Conservation (phyloP, 2,329 filamentous ascomycete genomes). For the Harringtonia aguacate region DNA sequence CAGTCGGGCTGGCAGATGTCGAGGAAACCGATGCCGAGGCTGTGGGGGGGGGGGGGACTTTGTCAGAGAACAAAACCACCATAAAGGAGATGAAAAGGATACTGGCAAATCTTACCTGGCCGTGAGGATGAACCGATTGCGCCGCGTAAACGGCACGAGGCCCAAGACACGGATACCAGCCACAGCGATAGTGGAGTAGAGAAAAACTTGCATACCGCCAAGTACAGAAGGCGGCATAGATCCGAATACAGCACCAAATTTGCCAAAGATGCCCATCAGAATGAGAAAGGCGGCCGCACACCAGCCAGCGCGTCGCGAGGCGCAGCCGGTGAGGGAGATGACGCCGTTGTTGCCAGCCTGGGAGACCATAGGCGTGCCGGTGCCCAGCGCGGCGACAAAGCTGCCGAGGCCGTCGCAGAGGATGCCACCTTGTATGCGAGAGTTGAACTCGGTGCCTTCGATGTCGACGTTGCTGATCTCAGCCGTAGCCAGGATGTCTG, state of each 20-base stretch:
- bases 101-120: conserved; percentile 24
- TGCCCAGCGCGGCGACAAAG: conserved; percentile 50
- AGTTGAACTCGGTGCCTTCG: conserved; percentile 60
- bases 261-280: conserved; percentile 60
- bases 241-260: conserved; percentile 58
- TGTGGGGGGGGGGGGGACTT: background rate
- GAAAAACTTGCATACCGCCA: conserved; percentile 46
- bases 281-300: conserved; percentile 55
- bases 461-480: conserved; percentile 68
- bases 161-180: conserved; percentile 57
- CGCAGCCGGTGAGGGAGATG: conserved; percentile 56
- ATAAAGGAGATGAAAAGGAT: background rate
- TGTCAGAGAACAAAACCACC: background rate
- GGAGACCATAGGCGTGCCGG: conserved; percentile 57
- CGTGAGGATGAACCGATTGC: conserved; percentile 57
- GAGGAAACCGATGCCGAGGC: conserved; percentile 46
- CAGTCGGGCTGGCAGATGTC: conserved; percentile 28
- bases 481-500: conserved; percentile 70
- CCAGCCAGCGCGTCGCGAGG: conserved; percentile 58
- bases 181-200: conserved; percentile 55
- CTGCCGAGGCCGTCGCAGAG: conserved; percentile 64
- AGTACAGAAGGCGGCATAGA: conserved; percentile 46
- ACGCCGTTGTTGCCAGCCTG: conserved; percentile 63
- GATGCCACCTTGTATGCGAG: conserved; percentile 66
- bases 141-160: conserved; percentile 50